These are phyloP conservation scores for Sistotremastrum niveocremeum DNA, from an alignment of 768 basidiomycete species.

Conservation along the genomic window DNA sequence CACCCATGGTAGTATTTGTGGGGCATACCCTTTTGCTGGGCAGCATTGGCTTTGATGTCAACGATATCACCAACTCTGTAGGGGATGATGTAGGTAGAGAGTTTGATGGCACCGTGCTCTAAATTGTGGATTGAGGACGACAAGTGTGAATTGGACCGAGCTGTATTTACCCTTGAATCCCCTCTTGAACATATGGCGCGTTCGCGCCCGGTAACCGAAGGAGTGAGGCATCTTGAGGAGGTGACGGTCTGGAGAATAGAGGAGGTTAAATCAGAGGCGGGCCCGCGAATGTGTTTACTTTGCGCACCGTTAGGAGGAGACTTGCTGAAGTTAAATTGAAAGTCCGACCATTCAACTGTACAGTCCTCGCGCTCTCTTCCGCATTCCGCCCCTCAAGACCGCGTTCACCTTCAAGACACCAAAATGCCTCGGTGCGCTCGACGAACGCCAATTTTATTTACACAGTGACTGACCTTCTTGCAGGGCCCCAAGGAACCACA, in stretches of 20 bases:
- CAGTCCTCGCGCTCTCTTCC: constrained; percentile 4
- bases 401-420: constrained; percentile 42
- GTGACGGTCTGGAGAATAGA: not conserved
- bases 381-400: constrained; percentile 14
- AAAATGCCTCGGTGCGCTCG: constrained; percentile 70
- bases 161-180: constrained; percentile 79
- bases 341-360: too few species aligned
- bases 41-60: constrained; percentile 98
- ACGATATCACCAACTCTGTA: constrained; percentile 97
- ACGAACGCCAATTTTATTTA: constrained; percentile 20
- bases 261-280: not conserved
- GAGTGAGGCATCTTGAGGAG: constrained; percentile 95
- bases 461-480: constrained; percentile 5
- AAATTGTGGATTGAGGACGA: not conserved
- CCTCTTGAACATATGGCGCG: constrained; percentile 99
- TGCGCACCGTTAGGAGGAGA: not conserved
- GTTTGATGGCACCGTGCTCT: constrained; percentile 83
- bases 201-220: constrained; percentile 99
- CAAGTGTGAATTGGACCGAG: too few species aligned
- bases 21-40: constrained; percentile 99
- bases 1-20: constrained; percentile 98
- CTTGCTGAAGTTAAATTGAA: not conserved
- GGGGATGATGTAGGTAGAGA: constrained; percentile 88
- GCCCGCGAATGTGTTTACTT: constrained; percentile 1
- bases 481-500: constrained; percentile 86